A percentile compares a stretch with the other conserved stretches of the same genome.
phyloP scores from a whole-genome alignment of 148 eudicot genomes.

The Camellia granthamiana region DNA sequence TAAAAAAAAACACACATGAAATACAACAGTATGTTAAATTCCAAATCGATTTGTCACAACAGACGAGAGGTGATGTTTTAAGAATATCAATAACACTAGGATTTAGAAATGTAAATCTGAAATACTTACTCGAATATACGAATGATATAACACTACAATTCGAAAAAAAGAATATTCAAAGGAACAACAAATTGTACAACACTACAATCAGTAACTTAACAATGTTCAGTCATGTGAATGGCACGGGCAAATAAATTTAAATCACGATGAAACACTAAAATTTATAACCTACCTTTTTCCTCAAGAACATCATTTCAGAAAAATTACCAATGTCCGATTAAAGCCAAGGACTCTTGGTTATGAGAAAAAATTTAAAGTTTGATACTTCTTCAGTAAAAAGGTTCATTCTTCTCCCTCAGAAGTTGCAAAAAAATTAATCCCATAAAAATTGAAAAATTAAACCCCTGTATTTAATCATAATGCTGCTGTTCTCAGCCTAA shows the following conservation, averaged over 20 bases:
- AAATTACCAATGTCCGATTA: not conserved
- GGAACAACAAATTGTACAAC: not conserved
- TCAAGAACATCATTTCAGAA: conserved; percentile 10
- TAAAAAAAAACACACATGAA: not conserved
- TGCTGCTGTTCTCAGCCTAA: not conserved
- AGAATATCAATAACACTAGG: not conserved
- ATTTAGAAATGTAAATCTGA: not conserved
- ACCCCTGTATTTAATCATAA: not conserved
- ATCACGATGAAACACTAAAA: not conserved
- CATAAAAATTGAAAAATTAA: not conserved
- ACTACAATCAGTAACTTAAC: not conserved
- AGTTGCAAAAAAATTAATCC: not conserved
- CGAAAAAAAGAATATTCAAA: not conserved
- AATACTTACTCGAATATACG: not conserved
- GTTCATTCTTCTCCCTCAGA: not conserved
- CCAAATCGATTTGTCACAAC: not conserved
- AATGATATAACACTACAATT: no score
- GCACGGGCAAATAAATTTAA: not conserved
- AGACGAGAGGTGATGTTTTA: not conserved
- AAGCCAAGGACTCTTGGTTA: not conserved
- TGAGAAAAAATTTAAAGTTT: not conserved
- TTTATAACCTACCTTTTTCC: not conserved
- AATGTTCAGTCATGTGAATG: not conserved
- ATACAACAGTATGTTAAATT: not conserved
- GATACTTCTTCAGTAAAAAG: not conserved